Evolutionary conservation across 768 basidiomycete genomes (phyloP), one percentile per base, ranked within the genome.

Genomic region (Lactarius hatsudake): DNA sequence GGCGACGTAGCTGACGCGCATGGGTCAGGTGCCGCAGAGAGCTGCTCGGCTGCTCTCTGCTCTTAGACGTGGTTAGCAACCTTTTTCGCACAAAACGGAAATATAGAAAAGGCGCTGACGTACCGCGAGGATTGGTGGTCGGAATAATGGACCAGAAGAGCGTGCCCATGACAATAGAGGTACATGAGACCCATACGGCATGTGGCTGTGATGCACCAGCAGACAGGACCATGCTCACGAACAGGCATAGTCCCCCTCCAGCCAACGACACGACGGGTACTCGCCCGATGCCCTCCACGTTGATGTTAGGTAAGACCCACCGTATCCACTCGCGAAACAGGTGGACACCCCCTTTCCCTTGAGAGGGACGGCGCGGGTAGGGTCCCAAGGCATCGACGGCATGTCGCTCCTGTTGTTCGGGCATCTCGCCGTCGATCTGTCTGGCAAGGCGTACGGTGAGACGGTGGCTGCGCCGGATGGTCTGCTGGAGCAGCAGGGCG

Each of bases 381-480:
- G 17, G 6, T 5, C 12, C 10, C n/a, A 48, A 48, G 5, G 48
- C 5, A 12, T n/a, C 10, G 9, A 12, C n/a, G 23, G n/a, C n/a
- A 48, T 48, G n/a, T 13, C 43, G 32, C 12, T n/a, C 45, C 12
- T 67, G 45, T 15, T 59, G 38, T 20, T 68, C 34, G 40, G 51
- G 40, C 32, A 67, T 9, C 20, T 60, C 30, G 48, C 57, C 58
- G 51, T 67, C 51, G 40, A 63, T 67, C 32, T 67, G 66, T 20
- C 38, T 18, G 18, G 51, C 2, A 32, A 67, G 51, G 5, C 40
- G 58, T 26, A 36, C 32, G 18, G 53, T 10, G 32, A 67, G 62
- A 23, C 32, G 57, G 58, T 68, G 67, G 23, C 48, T 54, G 53
- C 59, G 67, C 17, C 60, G 68, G 51, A 66, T 65, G 12, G 60